Evolutionary conservation across 371 early-diverging fungal genomes (phyloP), one percentile per base, ranked within the genome.

Genomic region (Rhizopus arrhizus): DNA sequence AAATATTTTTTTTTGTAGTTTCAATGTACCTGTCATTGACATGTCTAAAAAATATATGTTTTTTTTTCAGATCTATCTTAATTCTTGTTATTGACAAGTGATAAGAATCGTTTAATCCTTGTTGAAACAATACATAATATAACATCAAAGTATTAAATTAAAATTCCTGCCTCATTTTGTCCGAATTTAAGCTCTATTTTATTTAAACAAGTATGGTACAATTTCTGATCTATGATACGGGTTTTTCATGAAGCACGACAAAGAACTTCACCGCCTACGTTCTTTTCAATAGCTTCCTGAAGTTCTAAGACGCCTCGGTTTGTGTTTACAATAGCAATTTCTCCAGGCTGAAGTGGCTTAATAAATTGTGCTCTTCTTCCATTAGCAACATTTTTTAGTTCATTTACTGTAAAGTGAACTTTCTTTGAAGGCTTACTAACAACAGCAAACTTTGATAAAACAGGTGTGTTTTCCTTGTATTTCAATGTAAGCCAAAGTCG

Each of bases 401-500:
- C 96, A 45, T 85, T 82, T 32, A 89, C 84, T 36, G 87, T 85
- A 68, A 91, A 91, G 64, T 78, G 85, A 56, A 98, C 83, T 61
- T 86, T 87, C 64, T 93, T 84, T 10, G 91, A 90, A 10, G 96
- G 95, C 68, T 89, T 91, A 73, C 89, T 88, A 29, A 96, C 78
- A 22, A 87, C 84, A 12, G 74, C 69, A 86, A 97, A 86, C 32
- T 74, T 69, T 43, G 70, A 76, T 50, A 97, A 72, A 7, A 91
- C 95, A 29, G 97, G 93, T 49, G 77, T 68, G 58, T 94, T 92
- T 56, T 92, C 85, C 64, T 88, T 82, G 85, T 96, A 97, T 79
- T 97, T 97, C 54, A 97, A 85, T 40, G 88, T 83, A 32, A 97
- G 85, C 98, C 98, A 97, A 42, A 96, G 81, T 12, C 95, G 85